A percentile compares a stretch with the other conserved stretches of the same genome.
phyloP scores from a whole-genome alignment of 1,284 basidiomycete species.

The Cryptococcus hybrid region DNA sequence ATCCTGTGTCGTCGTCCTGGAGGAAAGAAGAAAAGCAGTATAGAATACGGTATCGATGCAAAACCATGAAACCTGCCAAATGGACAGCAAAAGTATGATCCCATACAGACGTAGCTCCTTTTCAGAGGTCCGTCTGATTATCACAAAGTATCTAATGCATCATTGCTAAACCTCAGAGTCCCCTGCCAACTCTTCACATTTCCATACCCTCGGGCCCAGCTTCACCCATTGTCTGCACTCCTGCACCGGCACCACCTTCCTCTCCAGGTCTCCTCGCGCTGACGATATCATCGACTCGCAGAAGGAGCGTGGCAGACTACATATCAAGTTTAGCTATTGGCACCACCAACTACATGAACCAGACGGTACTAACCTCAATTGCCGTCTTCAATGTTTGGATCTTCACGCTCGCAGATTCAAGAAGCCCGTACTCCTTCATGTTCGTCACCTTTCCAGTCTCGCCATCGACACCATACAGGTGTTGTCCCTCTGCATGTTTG shows the following conservation, averaged over 20 bases:
- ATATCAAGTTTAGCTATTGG: neutral
- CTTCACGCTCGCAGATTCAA: constrained; percentile 96
- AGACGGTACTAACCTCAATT: constrained; percentile 65
- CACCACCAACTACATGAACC: neutral
- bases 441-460: constrained; percentile 93
- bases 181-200: too few relatives aligned
- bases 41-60: too few relatives aligned
- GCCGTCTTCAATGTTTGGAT: constrained; percentile 98
- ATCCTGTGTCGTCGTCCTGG: too few relatives aligned
- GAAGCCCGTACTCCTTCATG: constrained; percentile 91
- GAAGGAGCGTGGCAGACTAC: constrained; percentile 80
- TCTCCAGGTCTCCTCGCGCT: constrained; percentile 62
- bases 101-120: too few relatives aligned
- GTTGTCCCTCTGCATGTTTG: constrained; percentile 86
- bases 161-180: too few relatives aligned
- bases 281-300: constrained; percentile 94
- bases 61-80: too few relatives aligned
- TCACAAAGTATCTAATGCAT: too few relatives aligned
- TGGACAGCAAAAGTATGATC: too few relatives aligned
- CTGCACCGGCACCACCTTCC: constrained; percentile 35
- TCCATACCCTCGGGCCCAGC: constrained; percentile 37
- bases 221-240: constrained; percentile 49
- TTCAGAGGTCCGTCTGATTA: too few relatives aligned
- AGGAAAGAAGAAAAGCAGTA: too few relatives aligned
- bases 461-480: constrained; percentile 91